Base-by-base conservation (phyloP, 352 stramenopile genomes). In the Pythium volutum region DNA sequence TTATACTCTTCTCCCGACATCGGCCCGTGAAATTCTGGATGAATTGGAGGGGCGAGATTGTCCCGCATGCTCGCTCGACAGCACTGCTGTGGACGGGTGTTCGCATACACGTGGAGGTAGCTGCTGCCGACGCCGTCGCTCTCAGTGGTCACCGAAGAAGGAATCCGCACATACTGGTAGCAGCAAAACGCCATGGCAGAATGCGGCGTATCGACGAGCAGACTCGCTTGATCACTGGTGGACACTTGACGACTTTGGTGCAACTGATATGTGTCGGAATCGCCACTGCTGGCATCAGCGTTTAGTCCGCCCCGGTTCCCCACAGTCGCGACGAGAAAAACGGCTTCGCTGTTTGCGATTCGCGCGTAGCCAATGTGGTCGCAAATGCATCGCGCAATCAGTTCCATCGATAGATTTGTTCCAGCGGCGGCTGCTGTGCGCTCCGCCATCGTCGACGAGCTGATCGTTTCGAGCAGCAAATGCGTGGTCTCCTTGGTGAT, bases 321-420 rank as follows among this genome's bases (percentile, higher is more conserved):
- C 15, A 66, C 48, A 3, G 55, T 78, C 20, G 71, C 55, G 7
- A 74, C 58, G 6, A 90, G 61, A 46, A 88, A 90, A 11, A 80
- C 48, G 50, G 87, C 73, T 48, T 88, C 77, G 18, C 79, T 72
- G 38, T 57, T 45, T 20, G 69, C 79, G 14, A 87, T 63, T 1
- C 54, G 43, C 3, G 77, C 68, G 29, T 85, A 87, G 11, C 74
- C 72, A 1, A 91, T 65, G 46, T 87, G 75, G 16, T 88, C 77
- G 45, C 77, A 88, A 26, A 91, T 84, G 20, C 59, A 79, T 9
- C 57, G 66, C 9, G 81, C 81, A 42, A 91, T 91, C 10, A 85
- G 58, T 41, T 84, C 77, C 81, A 89, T 88, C 12, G 77, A 88
- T 47, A 87, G 56, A 36, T 91, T 91, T 9, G 79, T 91, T 0